Conservation (phyloP, 345 rosid species). For the Boechera divaricarpa region DNA sequence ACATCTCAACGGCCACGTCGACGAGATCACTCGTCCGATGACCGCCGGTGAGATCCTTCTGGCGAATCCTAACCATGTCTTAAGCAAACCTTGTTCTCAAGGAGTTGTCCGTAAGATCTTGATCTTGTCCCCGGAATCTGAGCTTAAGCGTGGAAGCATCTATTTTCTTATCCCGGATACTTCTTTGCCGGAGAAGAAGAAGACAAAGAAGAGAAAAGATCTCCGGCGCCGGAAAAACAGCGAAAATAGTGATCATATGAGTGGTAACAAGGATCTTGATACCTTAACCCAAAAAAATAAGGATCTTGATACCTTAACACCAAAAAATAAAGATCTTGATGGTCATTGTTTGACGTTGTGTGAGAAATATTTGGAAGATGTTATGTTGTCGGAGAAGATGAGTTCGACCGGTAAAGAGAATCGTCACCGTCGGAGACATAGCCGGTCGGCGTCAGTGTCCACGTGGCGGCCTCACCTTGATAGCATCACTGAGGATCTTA, state of each 20-base stretch:
- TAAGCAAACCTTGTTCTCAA: conserved; percentile 84
- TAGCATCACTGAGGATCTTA: conserved; percentile 79
- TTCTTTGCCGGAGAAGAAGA: conserved; percentile 67
- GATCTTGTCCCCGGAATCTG: conserved; percentile 85
- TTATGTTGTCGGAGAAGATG: conserved; percentile 44
- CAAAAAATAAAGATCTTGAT: conserved; percentile 4
- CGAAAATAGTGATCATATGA: conserved; percentile 19
- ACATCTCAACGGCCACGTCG: conserved; percentile 83
- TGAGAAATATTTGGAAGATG: conserved; percentile 47
- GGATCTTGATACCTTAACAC: background rate
- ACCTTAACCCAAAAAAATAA: background rate
- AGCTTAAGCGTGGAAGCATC: conserved; percentile 87
- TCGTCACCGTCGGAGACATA: conserved; percentile 57
- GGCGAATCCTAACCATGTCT: conserved; percentile 83
- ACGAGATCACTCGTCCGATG: conserved; percentile 73
- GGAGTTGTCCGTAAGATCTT: conserved; percentile 78
- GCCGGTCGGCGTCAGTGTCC: conserved; percentile 54
- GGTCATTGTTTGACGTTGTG: conserved; percentile 40
- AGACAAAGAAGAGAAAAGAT: conserved; percentile 45
- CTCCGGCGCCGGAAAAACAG: conserved; percentile 16
- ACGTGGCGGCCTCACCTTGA: conserved; percentile 80
- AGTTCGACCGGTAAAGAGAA: conserved; percentile 42
- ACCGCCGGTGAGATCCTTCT: conserved; percentile 85
- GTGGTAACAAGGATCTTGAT: conserved; percentile 7
- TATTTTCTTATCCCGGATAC: conserved; percentile 83